Evolutionary conservation across 768 basidiomycete genomes (phyloP).

Genomic region (Phanerochaete sordida): DNA sequence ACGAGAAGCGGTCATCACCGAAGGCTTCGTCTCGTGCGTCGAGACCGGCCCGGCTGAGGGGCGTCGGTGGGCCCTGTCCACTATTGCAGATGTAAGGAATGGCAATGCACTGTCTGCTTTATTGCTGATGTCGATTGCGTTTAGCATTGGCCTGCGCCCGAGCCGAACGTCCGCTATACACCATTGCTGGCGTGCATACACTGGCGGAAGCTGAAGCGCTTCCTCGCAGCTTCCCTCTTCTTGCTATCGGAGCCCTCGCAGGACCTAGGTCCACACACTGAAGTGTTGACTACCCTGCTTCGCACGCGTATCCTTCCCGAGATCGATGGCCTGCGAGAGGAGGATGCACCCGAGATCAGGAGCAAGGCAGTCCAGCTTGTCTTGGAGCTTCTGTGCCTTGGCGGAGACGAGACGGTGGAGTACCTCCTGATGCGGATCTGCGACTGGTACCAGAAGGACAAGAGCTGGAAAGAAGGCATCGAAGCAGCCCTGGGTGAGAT

Average conservation of each 20-base stretch:
- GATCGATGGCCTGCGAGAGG: constrained; percentile 35
- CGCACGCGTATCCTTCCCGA: constrained; percentile 49
- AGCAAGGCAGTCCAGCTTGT: constrained; percentile 39
- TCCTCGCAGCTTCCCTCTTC: constrained; percentile 30
- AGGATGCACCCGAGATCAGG: constrained; percentile 32
- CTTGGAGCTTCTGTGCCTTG: constrained; percentile 35
- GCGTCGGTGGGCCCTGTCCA: constrained; percentile 49
- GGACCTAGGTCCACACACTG: constrained; percentile 22
- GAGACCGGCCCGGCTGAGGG: constrained; percentile 42
- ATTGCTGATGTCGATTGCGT: neutral
- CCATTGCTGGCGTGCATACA: constrained; percentile 45
- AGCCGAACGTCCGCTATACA: constrained; percentile 31
- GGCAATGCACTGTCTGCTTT: neutral
- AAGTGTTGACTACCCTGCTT: constrained; percentile 34
- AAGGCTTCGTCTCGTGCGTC: constrained; percentile 39
- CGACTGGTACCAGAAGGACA: constrained; percentile 38
- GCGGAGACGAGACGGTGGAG: constrained; percentile 10
- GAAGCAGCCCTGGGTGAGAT: constrained; percentile 38
- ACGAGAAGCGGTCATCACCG: constrained; percentile 43
- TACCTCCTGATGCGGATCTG: constrained; percentile 18
- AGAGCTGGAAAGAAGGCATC: constrained; percentile 40
- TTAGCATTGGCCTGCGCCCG: constrained; percentile 44
- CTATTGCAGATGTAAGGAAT: constrained; percentile 45
- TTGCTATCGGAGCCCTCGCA: constrained; percentile 24
- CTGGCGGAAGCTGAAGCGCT: constrained; percentile 41